phyloP scores from a whole-genome alignment of 371 early-diverging fungal species.

The Rhizopus stolonifer region DNA sequence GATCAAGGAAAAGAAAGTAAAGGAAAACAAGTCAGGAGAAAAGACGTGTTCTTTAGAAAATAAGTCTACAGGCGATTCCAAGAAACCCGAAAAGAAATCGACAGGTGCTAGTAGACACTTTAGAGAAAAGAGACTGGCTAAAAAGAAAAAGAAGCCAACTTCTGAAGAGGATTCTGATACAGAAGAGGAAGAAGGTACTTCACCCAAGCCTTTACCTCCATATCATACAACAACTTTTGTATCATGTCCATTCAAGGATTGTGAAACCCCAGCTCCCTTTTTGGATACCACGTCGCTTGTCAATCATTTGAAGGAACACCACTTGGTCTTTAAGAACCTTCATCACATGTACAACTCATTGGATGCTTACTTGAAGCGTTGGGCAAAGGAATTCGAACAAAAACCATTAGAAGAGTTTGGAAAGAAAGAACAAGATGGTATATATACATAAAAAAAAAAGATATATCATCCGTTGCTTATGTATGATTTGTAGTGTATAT shows the following conservation, averaged over 20 bases:
- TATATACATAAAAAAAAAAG: too few species aligned
- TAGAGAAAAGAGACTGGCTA: not conserved
- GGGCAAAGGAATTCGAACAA: slow-evolving; percentile 56
- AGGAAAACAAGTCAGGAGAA: not conserved
- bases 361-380: slow-evolving; percentile 73
- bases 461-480: not conserved
- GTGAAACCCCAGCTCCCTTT: slow-evolving; percentile 54
- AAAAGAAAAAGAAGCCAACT: not conserved
- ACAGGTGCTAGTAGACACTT: not conserved
- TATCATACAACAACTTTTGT: slow-evolving; percentile 64
- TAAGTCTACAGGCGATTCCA: too few species aligned
- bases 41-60: not conserved
- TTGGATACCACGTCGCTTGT: slow-evolving; percentile 67
- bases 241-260: slow-evolving; percentile 54
- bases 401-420: slow-evolving; percentile 35
- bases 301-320: slow-evolving; percentile 66
- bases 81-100: too few species aligned
- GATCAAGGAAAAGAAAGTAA: not conserved
- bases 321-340: slow-evolving; percentile 72
- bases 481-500: slow-evolving; percentile 42
- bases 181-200: slow-evolving; percentile 47
- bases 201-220: slow-evolving; percentile 51
- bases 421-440: slow-evolving; percentile 1
- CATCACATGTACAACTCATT: slow-evolving; percentile 82
- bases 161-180: slow-evolving; percentile 32